Evolutionary conservation across 441 rosid genomes (phyloP).

Genomic region (Macaranga tanarius): DNA sequence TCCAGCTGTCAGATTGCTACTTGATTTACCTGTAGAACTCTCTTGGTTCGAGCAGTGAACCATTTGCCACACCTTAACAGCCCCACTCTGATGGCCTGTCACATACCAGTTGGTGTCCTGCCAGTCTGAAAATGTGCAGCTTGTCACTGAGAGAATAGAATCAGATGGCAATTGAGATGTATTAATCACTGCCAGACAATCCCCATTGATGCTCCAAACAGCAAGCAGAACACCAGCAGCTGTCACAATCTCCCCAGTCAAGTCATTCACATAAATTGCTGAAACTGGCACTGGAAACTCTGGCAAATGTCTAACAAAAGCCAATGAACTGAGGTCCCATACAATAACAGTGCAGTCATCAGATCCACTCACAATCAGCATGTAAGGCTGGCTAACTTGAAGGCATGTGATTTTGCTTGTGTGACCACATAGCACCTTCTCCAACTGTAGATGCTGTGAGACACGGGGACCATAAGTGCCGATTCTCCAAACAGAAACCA

Average conservation of each 20-base stretch:
- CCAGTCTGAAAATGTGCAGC: constrained; percentile 93
- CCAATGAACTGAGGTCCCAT: constrained; percentile 96
- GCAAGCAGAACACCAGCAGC: constrained; percentile 98
- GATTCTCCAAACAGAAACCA: constrained; percentile 89
- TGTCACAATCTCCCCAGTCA: constrained; percentile 91
- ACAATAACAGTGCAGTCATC: constrained; percentile 90
- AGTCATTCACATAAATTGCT: constrained; percentile 88
- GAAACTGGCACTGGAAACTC: constrained; percentile 84
- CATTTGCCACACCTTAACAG: constrained; percentile 97
- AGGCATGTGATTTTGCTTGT: constrained; percentile 83
- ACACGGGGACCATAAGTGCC: constrained; percentile 65
- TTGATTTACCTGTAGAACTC: constrained; percentile 44
- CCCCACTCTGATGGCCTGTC: constrained; percentile 99
- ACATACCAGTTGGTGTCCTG: constrained; percentile 88
- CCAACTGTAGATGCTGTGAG: constrained; percentile 53
- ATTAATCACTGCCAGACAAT: constrained; percentile 88
- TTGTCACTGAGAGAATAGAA: constrained; percentile 82
- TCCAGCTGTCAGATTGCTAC: constrained; percentile 50
- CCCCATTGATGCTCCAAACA: constrained; percentile 98
- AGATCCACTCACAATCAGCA: constrained; percentile 94
- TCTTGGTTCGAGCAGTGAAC: constrained; percentile 65
- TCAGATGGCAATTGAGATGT: constrained; percentile 99
- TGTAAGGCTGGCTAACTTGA: constrained; percentile 95
- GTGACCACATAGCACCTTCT: constrained; percentile 88
- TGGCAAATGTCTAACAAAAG: constrained; percentile 86